Evolutionary conservation across 208 protist genomes (phyloP), one percentile per base, ranked within the genome.

Genomic region (Novymonas esmeraldas): DNA sequence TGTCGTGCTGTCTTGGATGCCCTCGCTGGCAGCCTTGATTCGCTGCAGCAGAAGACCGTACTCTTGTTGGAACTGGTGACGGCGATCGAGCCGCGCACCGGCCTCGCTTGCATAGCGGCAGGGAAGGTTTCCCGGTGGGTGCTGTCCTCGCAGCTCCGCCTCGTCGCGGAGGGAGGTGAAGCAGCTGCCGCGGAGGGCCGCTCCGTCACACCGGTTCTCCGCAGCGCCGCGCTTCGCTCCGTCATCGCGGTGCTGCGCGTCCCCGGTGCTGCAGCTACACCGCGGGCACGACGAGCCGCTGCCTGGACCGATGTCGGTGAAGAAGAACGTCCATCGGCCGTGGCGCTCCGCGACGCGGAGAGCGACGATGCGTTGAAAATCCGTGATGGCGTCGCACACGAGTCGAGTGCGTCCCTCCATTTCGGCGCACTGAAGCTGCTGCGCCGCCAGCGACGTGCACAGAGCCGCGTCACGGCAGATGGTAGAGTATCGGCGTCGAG

Each of bases 351-450:
- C 62, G 24, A 89, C 81, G 28, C 73, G 76, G 36, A 78, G 68
- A 39, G 71, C 67, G 0, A 92, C 80, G 51, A 92, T 81, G n/a
- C 82, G 78, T 55, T 92, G 85, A 78, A 95, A 92, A 33, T 73
- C 72, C 3, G 79, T 90, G 31, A 78, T 38, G 51, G 87, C 84
- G 69, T 92, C 85, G 59, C 86, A 95, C 24, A 50, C 22, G 4
- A 95, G 57, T 11, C 54, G 22, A 13, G 86, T 93, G 13, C 90
- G 86, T 14, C 54, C 46, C 38, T 82, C 42, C 64, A 89, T 76
- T 62, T 95, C 86, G 0, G 71, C 74, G 58, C 86, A 95, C 10
- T 80, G 20, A 45, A 91, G 16, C 26, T 78, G 51, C 14, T 70
- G 84, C 50, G 66, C 20, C 0, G 31, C 31, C 9, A 64, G 14